Percentiles rank a stretch among this genome's conserved stretches.
Conservation (phyloP, 2,329 filamentous ascomycete species). For the Arthrobotrys iridis region DNA sequence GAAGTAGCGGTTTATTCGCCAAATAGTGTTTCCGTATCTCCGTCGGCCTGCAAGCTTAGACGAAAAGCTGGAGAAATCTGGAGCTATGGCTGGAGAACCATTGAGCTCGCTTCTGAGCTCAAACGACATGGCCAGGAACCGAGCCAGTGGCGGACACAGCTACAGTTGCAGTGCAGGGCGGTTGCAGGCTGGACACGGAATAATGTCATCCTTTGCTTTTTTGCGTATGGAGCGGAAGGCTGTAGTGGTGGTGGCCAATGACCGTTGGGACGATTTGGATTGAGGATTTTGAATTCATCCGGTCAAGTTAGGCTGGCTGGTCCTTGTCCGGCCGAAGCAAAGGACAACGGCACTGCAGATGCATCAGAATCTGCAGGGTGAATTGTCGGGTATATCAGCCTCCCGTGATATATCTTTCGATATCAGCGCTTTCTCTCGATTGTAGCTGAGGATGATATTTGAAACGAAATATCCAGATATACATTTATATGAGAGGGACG, state of each 20-base stretch:
- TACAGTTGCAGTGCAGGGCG: constrained; percentile 22
- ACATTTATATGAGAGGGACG: neutral
- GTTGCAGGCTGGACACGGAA: constrained; percentile 32
- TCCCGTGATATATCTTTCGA: constrained; percentile 1
- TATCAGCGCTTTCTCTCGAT: constrained; percentile 3
- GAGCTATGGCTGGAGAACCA: constrained; percentile 28
- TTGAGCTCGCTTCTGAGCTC: constrained; percentile 28
- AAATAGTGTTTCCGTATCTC: constrained; percentile 3
- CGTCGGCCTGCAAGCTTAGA: neutral
- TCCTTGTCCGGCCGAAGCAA: constrained; percentile 24
- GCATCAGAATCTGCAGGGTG: constrained; percentile 37
- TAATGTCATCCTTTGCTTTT: constrained; percentile 45
- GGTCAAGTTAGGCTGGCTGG: constrained; percentile 25
- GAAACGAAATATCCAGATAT: neutral
- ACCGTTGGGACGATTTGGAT: constrained; percentile 16
- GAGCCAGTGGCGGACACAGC: constrained; percentile 41
- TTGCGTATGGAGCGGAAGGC: constrained; percentile 1
- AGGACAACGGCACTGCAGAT: constrained; percentile 24
- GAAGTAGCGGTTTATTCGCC: neutral
- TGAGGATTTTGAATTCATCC: constrained; percentile 49
- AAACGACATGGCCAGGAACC: constrained; percentile 31
- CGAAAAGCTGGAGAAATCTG: constrained; percentile 37
- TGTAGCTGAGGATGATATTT: neutral
- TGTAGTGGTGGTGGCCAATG: constrained; percentile 37
- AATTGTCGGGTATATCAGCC: constrained; percentile 25